A percentile compares a stretch with the other conserved stretches of the same genome.
These are phyloP conservation scores for Debaryomyces sp. DNA, from an alignment of 1,139 yeast genomes.

Conservation along the genomic window DNA sequence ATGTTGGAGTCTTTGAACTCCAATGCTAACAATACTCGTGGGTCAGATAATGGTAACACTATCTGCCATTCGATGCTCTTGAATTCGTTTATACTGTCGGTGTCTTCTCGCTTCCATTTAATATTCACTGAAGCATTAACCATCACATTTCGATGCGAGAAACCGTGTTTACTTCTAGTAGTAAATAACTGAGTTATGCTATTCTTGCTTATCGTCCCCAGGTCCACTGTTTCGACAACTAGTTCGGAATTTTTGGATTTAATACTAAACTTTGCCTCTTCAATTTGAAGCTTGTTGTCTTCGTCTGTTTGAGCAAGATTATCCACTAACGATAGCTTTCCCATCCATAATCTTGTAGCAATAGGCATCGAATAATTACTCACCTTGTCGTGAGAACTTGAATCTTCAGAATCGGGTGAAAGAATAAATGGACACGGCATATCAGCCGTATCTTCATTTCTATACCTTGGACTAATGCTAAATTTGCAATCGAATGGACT, in stretches of 20 bases:
- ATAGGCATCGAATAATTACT: constrained; percentile 38
- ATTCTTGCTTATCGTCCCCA: constrained; percentile 1
- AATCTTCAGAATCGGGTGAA: constrained; percentile 3
- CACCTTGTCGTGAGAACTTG: constrained; percentile 12
- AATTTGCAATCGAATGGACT: constrained; percentile 39
- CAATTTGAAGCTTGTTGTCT: constrained; percentile 23
- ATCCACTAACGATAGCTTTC: constrained; percentile 25
- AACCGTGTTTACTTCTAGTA: constrained; percentile 44
- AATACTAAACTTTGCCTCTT: constrained; percentile 22
- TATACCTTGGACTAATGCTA: constrained; percentile 40
- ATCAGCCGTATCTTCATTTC: constrained; percentile 24
- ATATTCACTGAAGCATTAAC: constrained; percentile 29
- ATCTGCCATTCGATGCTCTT: constrained; percentile 48
- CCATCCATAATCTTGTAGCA: constrained; percentile 52
- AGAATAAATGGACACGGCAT: constrained; percentile 50
- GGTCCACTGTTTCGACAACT: constrained; percentile 23
- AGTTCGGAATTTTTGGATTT: constrained; percentile 37
- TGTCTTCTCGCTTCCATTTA: constrained; percentile 36
- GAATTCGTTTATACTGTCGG: constrained; percentile 25
- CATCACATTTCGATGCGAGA: constrained; percentile 42
- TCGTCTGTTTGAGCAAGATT: constrained; percentile 4
- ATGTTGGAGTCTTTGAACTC: constrained; percentile 4
- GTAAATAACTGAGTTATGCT: constrained; percentile 26
- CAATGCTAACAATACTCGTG: constrained; percentile 56
- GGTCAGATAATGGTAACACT: constrained; percentile 66